phyloP scores from a whole-genome alignment of 2,329 filamentous ascomycete species.

The Curvularia eragrostidis region DNA sequence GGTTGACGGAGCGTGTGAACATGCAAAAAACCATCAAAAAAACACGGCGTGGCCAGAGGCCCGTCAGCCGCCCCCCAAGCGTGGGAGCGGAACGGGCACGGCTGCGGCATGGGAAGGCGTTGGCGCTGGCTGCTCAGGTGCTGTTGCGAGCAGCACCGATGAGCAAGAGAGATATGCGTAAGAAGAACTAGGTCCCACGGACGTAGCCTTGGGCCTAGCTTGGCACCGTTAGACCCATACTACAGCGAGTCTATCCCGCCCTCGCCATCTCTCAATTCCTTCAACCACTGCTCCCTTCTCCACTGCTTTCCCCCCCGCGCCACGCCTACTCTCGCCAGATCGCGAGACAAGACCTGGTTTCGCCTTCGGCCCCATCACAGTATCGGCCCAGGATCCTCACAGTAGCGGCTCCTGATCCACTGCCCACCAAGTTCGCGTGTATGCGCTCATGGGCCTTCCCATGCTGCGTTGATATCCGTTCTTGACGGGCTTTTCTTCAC shows the following conservation, averaged over 20 bases:
- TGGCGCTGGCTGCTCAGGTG: conserved; percentile 15
- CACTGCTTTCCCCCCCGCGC: conserved; percentile 23
- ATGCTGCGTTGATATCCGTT: conserved; percentile 49
- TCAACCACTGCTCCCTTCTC: conserved; percentile 34
- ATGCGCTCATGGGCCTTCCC: conserved; percentile 44
- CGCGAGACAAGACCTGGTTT: conserved; percentile 16
- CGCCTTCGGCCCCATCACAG: conserved; percentile 31
- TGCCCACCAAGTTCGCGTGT: conserved; percentile 36
- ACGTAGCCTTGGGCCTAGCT: conserved; percentile 28
- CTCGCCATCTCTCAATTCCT: conserved; percentile 34
- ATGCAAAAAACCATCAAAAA: conserved; percentile 18
- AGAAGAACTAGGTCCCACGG: conserved; percentile 34
- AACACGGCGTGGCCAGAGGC: conserved; percentile 2
- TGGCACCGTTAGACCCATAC: conserved; percentile 28
- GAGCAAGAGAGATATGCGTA: conserved; percentile 31
- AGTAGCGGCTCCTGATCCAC: conserved; percentile 25
- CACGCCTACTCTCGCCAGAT: conserved; percentile 21
- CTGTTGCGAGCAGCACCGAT: conserved; percentile 23
- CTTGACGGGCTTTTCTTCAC: conserved; percentile 36
- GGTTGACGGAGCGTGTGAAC: conserved; percentile 19
- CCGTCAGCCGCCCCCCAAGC: conserved; percentile 12
- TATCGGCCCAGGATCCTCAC: conserved; percentile 10
- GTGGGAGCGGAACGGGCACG: conserved; percentile 7
- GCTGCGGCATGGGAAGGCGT: conserved; percentile 18
- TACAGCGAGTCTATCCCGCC: conserved; percentile 26